phyloP scores from a whole-genome alignment of 169 alveolate species.

The Eimeria falciformis region DNA sequence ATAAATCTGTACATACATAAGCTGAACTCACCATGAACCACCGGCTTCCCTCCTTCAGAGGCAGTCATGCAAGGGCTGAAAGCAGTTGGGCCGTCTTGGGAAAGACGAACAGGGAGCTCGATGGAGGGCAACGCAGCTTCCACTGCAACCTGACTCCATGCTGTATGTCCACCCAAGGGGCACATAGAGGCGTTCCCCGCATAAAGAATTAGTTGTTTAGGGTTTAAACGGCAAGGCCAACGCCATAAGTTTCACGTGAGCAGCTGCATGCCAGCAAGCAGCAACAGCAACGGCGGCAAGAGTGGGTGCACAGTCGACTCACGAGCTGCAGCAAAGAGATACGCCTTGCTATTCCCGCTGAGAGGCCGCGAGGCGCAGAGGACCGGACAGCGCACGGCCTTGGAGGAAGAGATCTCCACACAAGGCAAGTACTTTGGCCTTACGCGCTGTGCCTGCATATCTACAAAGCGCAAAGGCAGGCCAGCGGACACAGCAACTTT shows the following conservation, averaged over 20 bases:
- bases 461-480: not conserved
- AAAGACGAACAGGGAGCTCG: constrained; percentile 37
- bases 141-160: constrained; percentile 59
- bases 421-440: constrained; percentile 89
- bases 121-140: constrained; percentile 42
- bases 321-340: constrained; percentile 74
- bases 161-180: constrained; percentile 39
- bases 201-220: too few species aligned
- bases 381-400: constrained; percentile 32
- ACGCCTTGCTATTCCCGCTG: constrained; percentile 62
- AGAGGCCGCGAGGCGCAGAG: constrained; percentile 15
- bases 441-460: constrained; percentile 89
- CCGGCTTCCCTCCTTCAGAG: constrained; percentile 63
- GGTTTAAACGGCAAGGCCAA: too few species aligned
- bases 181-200: too few species aligned
- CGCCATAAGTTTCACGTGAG: too few species aligned
- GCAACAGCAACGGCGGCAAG: not conserved
- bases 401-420: constrained; percentile 83
- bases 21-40: constrained; percentile 48
- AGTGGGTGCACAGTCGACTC: not conserved
- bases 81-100: not conserved
- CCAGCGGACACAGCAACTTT: not conserved
- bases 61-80: constrained; percentile 16
- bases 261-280: too few species aligned
- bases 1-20: not conserved